Base-by-base conservation (phyloP, 2,329 filamentous ascomycete genomes). In the Geoglossum cookeanum region DNA sequence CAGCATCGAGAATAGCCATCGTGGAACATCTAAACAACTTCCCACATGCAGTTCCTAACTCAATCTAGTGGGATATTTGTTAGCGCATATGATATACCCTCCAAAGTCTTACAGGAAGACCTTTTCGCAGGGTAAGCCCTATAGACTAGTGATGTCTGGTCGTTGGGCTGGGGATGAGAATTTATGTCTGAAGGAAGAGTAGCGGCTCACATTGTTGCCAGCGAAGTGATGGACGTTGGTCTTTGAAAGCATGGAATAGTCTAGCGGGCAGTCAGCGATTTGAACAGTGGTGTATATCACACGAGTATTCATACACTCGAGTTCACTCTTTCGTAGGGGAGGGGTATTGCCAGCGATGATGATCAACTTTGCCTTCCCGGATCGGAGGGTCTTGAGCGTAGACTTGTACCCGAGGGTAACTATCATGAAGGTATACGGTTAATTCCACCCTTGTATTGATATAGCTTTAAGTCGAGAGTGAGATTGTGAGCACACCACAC, bases 21-120 rank as follows among this genome's bases (percentile, higher is more conserved):
- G 90, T 95, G 65, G 87, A 91, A 83, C 87, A 94, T 67, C 89
- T 83, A 85, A 94, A 98, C 71, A 98, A 85, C 80, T 97, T 97
- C 80, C 92, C 92, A 78, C 90, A 96, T 67, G 89, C 90, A 71
- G 90, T 97, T 70, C 92, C 92, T 65, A 98, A 81, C 79, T 97
- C 92, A 71, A 97, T 96, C 90, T 97, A 73, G 73, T 69, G 17
- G 32, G 32, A 64, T 61, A 64, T 62, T 62, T 58, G 59, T 55
- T 49, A 58, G 33, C 59, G 59, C 72, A 67, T 60, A 63, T 66
- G 69, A 66, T 66, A 73, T 75, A 83, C 87, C 88, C 88, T 94
- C 88, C 87, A 86, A 92, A 92, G 87, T 81, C 83, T 76, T 68
- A 60, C 66, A 66, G 67, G 62, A 69, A 78, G 83, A 85, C 88